Base-by-base conservation (phyloP, 805 yeast species). In the Brettanomyces sp. region DNA sequence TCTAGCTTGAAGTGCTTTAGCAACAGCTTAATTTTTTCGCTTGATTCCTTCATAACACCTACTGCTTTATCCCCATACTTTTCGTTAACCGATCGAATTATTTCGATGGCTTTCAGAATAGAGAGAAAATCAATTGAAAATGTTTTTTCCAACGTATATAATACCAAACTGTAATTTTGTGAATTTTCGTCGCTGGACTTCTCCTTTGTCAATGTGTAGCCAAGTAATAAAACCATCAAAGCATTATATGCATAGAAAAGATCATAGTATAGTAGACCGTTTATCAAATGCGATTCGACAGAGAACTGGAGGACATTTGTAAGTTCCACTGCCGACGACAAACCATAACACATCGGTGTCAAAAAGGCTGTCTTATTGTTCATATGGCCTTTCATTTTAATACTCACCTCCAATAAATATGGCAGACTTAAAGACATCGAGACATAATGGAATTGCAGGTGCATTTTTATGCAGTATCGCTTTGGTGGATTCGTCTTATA, bases 181-280 rank as follows among this genome's bases (percentile, higher is more conserved):
- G 36, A 13, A 11, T 28, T 44, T 28, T 42, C 39, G 34, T 41
- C 47, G 13, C 6, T 33, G 5, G 44, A 44, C 11, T 51, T 51
- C 3, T 43, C 47, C 24, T 51, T 48, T 14, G 52, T 44, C 39
- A 54, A 60, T 45, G 68, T 59, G 46, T 56, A 60, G 25, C 64
- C 59, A 37, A 66, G 45, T 13, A 67, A 58, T n/a, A 68, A 48
- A 0, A 61, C 59, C 56, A 69, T 53, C 1, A 60, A 54, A 2
- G 69, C 59, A 41, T 60, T 59, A 47, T 69, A 69, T 3, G 64
- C 68, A 49, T 57, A 57, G 53, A 65, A 65, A 41, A 68, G 53
- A 49, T 69, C 73, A 13, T 56, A 52, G 24, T 63, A 62, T 8
- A 65, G 34, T 4, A 67, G 59, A 3, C 72, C 72, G 48, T 57